Percentiles rank a stretch among this genome's conserved stretches.
phyloP scores from a whole-genome alignment of 352 stramenopile genomes.

The Globisporangium alternatum region DNA sequence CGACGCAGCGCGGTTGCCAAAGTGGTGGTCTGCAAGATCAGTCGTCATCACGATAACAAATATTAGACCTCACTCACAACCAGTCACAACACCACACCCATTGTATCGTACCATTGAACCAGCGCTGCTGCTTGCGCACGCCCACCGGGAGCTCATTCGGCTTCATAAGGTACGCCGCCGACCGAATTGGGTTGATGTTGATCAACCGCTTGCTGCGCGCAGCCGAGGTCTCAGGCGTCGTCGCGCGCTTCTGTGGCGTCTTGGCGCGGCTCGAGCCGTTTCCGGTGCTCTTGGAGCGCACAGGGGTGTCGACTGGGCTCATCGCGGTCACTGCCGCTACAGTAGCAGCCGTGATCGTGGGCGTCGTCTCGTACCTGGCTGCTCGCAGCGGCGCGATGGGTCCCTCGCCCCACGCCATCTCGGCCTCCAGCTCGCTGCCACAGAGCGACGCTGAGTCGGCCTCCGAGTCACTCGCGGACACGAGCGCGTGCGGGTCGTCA shows the following conservation, averaged over 20 bases:
- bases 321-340: not conserved
- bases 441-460: conserved; percentile 60
- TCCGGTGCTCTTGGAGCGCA: conserved; percentile 54
- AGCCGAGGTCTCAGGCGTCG: conserved; percentile 40
- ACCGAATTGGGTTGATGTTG: conserved; percentile 77
- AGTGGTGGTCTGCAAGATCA: conserved; percentile 61
- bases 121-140: conserved; percentile 76
- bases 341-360: conserved; percentile 2
- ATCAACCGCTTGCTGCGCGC: conserved; percentile 69
- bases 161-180: conserved; percentile 55
- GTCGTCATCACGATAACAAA: not conserved
- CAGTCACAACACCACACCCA: not conserved
- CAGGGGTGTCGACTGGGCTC: conserved; percentile 6
- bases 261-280: conserved; percentile 61
- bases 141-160: conserved; percentile 69
- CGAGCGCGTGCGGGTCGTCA: conserved; percentile 22
- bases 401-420: conserved; percentile 77
- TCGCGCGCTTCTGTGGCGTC: conserved; percentile 61
- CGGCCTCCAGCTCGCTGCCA: conserved; percentile 67
- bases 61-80: not conserved
- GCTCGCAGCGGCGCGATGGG: conserved; percentile 66
- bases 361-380: conserved; percentile 12
- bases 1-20: conserved; percentile 70
- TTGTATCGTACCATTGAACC: conserved; percentile 65
- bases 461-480: conserved; percentile 56